These are phyloP conservation scores for Capronia coronata DNA, from an alignment of 2,329 filamentous ascomycete species.

Conservation along the genomic window DNA sequence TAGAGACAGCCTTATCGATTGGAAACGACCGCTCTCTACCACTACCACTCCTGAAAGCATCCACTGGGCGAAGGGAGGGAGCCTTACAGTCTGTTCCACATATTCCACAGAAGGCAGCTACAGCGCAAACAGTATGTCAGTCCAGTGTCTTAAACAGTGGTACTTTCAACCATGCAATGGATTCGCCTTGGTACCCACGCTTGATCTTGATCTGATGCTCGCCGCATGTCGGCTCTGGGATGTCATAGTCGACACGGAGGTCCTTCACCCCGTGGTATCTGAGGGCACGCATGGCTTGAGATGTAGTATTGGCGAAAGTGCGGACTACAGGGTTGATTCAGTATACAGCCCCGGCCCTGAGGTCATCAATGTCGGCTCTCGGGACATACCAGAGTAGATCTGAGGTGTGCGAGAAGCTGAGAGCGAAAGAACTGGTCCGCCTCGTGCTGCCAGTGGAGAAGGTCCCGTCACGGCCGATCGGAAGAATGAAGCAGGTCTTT, in stretches of 20 bases:
- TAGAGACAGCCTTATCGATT: background rate
- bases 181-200: conserved; percentile 7
- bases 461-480: background rate
- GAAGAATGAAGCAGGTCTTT: background rate
- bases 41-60: background rate
- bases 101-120: conserved; percentile 35
- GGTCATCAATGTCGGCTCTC: background rate
- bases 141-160: background rate
- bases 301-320: background rate
- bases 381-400: background rate
- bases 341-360: background rate
- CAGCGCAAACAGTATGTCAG: conserved; percentile 6
- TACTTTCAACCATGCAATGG: too few relatives aligned
- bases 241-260: conserved; percentile 33
- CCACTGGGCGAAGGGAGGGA: background rate
- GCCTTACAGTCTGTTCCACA: conserved; percentile 36
- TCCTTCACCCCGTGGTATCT: conserved; percentile 35
- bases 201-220: conserved; percentile 45
- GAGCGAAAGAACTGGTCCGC: background rate
- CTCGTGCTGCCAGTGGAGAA: background rate
- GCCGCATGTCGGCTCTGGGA: conserved; percentile 37
- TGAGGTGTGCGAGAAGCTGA: background rate
- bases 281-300: conserved; percentile 33
- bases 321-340: background rate
- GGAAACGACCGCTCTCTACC: too few relatives aligned